These are phyloP conservation scores for Plantago elongata DNA, from an alignment of 257 asterid species.

Conservation along the genomic window DNA sequence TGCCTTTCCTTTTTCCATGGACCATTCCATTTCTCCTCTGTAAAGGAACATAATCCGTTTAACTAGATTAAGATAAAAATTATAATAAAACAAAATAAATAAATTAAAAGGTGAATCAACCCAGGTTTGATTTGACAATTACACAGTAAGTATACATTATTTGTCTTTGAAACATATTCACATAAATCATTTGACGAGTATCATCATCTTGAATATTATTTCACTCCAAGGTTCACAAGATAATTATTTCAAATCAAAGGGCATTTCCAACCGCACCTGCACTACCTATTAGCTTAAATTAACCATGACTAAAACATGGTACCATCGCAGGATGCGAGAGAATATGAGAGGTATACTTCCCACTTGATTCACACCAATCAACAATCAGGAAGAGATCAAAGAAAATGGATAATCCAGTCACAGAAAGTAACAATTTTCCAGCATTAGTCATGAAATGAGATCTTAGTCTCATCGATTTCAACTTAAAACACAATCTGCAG, in stretches of 20 bases:
- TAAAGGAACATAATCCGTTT: slow-evolving; percentile 22
- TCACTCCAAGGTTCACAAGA: not conserved
- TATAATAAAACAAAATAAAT: too few species aligned
- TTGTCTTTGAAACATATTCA: not conserved
- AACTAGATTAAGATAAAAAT: slow-evolving; percentile 2
- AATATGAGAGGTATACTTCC: not conserved
- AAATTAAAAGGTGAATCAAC: not conserved
- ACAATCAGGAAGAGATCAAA: not conserved
- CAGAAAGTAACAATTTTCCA: not conserved
- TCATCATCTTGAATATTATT: slow-evolving; percentile 1
- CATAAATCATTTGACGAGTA: not conserved
- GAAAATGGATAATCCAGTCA: not conserved
- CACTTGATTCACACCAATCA: not conserved
- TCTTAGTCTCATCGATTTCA: too few species aligned
- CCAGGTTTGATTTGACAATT: not conserved
- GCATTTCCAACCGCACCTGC: not conserved
- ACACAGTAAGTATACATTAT: not conserved
- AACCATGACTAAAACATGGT: not conserved
- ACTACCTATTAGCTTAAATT: not conserved
- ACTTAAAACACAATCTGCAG: too few species aligned
- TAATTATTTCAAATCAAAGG: not conserved
- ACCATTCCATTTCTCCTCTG: slow-evolving; percentile 37
- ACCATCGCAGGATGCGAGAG: not conserved
- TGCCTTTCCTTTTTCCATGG: slow-evolving; percentile 40
- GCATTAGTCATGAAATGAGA: too few species aligned